phyloP scores from a whole-genome alignment of 257 asterid species.

The Prunella vulgaris region DNA sequence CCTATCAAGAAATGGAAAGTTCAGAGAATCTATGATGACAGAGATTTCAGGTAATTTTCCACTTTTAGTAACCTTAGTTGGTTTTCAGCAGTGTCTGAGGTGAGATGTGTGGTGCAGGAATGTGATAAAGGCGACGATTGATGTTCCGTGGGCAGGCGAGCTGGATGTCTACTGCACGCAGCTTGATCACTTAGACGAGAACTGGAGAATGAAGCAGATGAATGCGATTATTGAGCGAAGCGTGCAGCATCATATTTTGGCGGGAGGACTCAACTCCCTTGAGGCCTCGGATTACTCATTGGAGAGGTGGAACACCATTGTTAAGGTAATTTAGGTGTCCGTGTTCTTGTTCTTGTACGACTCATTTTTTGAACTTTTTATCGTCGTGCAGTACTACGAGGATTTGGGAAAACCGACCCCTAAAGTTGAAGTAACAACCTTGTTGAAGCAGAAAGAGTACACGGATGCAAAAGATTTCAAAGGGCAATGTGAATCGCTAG shows the following conservation, averaged over 20 bases:
- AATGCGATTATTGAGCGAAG: slow-evolving; percentile 64
- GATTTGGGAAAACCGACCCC: slow-evolving; percentile 89
- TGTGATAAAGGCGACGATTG: slow-evolving; percentile 82
- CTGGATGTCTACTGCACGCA: slow-evolving; percentile 75
- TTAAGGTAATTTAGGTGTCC: slow-evolving; percentile 46
- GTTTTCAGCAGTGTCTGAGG: neutral
- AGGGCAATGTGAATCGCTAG: slow-evolving; percentile 82
- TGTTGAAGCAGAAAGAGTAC: slow-evolving; percentile 64
- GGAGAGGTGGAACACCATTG: slow-evolving; percentile 81
- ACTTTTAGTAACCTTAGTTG: neutral
- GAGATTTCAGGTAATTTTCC: slow-evolving; percentile 62
- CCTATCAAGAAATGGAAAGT: slow-evolving; percentile 79
- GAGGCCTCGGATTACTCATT: slow-evolving; percentile 78
- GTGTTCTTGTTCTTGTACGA: neutral
- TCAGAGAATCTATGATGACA: slow-evolving; percentile 74
- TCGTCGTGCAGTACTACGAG: slow-evolving; percentile 51
- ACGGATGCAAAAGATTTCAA: slow-evolving; percentile 69
- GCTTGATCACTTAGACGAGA: slow-evolving; percentile 82
- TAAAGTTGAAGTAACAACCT: slow-evolving; percentile 59
- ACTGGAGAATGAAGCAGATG: slow-evolving; percentile 86
- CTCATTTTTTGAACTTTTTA: neutral
- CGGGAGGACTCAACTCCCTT: slow-evolving; percentile 90
- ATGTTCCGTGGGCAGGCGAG: slow-evolving; percentile 79
- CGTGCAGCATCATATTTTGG: slow-evolving; percentile 64
- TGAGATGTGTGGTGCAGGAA: slow-evolving; percentile 39